A percentile compares a stretch with the other conserved stretches of the same genome.
Evolutionary conservation across 1,139 yeast genomes (phyloP).

Genomic region (Protomyces inundatus): DNA sequence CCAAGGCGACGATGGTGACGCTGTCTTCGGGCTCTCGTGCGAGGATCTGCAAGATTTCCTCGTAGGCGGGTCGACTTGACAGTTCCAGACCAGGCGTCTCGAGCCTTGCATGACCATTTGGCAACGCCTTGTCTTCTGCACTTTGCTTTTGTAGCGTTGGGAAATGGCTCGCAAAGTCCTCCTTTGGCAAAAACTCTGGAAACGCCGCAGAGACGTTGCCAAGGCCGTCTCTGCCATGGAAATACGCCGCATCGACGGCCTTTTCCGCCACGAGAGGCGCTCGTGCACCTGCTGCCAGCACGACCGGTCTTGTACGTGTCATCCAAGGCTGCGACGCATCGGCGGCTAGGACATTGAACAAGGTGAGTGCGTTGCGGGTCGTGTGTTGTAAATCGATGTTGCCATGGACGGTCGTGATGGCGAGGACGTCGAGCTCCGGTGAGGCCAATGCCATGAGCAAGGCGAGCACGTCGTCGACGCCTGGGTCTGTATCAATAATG

Average conservation of each 20-base stretch:
- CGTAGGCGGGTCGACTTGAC: conserved; percentile 35
- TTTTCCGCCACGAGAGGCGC: conserved; percentile 36
- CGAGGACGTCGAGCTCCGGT: conserved; percentile 37
- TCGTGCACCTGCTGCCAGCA: conserved; percentile 39
- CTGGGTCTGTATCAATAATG: conserved; percentile 44
- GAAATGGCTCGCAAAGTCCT: conserved; percentile 36
- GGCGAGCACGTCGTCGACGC: conserved; percentile 44
- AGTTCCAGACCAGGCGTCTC: neutral
- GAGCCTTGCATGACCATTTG: conserved; percentile 47
- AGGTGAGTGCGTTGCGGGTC: conserved; percentile 39
- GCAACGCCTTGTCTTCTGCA: conserved; percentile 79
- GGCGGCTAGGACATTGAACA: conserved; percentile 39
- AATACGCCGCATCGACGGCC: conserved; percentile 41
- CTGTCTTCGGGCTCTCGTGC: conserved; percentile 39
- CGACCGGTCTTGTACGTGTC: conserved; percentile 33
- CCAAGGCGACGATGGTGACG: conserved; percentile 43
- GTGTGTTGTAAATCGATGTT: conserved; percentile 41
- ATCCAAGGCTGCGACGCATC: conserved; percentile 29
- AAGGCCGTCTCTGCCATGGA: conserved; percentile 44
- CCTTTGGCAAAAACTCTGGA: conserved; percentile 40
- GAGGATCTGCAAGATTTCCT: conserved; percentile 40
- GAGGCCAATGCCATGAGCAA: conserved; percentile 40
- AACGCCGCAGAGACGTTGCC: conserved; percentile 41
- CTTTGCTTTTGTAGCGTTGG: conserved; percentile 57
- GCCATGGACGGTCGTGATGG: conserved; percentile 44